Conservation (phyloP, 2,329 filamentous ascomycete genomes). For the Pseudocercospora ulei region DNA sequence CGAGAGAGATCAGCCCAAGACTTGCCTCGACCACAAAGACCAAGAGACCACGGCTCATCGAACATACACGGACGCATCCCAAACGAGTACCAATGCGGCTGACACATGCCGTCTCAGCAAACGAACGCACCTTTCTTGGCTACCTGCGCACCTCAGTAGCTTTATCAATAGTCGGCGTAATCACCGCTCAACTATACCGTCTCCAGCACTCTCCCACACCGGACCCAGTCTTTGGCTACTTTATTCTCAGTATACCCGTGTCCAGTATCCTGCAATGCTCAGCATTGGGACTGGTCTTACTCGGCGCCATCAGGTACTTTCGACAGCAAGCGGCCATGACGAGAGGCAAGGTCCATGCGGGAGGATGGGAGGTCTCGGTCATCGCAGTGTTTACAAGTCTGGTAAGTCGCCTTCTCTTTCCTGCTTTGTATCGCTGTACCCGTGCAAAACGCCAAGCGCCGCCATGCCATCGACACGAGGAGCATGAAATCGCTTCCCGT, state of each 20-base stretch:
- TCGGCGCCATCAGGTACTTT: conserved; percentile 54
- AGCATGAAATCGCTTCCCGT: not conserved
- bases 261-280: conserved; percentile 42
- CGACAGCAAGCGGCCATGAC: conserved; percentile 52
- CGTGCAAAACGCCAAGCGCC: not conserved
- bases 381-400: conserved; percentile 42
- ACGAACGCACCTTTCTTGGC: conserved; percentile 64
- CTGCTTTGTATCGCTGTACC: not conserved
- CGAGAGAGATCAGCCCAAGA: too few species aligned
- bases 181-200: conserved; percentile 58
- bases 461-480: not conserved
- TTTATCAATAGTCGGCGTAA: conserved; percentile 57
- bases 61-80: too few species aligned
- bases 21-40: too few species aligned
- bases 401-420: conserved; percentile 38
- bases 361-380: conserved; percentile 50
- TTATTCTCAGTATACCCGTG: conserved; percentile 52
- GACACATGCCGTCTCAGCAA: conserved; percentile 37
- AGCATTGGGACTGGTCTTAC: conserved; percentile 42
- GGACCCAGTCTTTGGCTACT: conserved; percentile 48
- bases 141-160: conserved; percentile 62
- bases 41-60: too few species aligned
- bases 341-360: conserved; percentile 48
- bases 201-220: conserved; percentile 45
- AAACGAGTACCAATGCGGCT: not conserved